These are phyloP conservation scores for Termitomyces sp. DNA, from an alignment of 768 basidiomycete genomes.

Conservation along the genomic window DNA sequence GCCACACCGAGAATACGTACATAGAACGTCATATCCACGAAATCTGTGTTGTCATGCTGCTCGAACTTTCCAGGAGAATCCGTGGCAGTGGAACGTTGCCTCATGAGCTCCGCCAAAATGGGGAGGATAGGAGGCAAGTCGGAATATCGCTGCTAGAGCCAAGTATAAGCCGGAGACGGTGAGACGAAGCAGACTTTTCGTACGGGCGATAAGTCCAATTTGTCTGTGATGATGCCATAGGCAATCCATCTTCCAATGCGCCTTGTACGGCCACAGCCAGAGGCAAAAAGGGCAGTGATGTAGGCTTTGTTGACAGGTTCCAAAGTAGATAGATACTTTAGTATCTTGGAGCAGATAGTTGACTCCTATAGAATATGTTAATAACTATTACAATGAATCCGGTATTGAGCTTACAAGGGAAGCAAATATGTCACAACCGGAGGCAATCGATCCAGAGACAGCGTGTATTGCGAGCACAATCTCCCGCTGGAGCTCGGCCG, in stretches of 20 bases:
- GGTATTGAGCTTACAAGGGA: constrained; percentile 20
- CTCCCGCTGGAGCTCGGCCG: constrained; percentile 40
- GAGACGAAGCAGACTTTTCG: constrained; percentile 4
- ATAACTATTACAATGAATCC: not conserved
- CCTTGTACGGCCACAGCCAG: constrained; percentile 43
- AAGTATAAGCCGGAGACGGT: constrained; percentile 5
- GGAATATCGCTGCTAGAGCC: constrained; percentile 34
- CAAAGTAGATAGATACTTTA: constrained; percentile 35
- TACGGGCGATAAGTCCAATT: constrained; percentile 19
- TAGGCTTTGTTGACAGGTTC: constrained; percentile 46
- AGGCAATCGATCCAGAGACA: constrained; percentile 39
- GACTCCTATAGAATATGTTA: constrained; percentile 37
- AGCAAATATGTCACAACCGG: constrained; percentile 21
- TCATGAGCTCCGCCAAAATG: constrained; percentile 47
- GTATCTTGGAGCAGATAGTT: constrained; percentile 39
- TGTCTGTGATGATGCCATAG: constrained; percentile 39
- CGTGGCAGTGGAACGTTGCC: constrained; percentile 20
- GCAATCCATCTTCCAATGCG: constrained; percentile 61
- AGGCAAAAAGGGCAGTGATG: constrained; percentile 47
- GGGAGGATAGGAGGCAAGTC: constrained; percentile 48
- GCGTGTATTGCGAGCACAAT: constrained; percentile 44
- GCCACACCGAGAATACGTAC: constrained; percentile 56
- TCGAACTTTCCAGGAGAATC: constrained; percentile 43
- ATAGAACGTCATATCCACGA: constrained; percentile 52
- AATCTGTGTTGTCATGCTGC: constrained; percentile 54